These are phyloP conservation scores for Gypsophila paniculata DNA, from an alignment of 179 eudicot genomes.

Conservation along the genomic window DNA sequence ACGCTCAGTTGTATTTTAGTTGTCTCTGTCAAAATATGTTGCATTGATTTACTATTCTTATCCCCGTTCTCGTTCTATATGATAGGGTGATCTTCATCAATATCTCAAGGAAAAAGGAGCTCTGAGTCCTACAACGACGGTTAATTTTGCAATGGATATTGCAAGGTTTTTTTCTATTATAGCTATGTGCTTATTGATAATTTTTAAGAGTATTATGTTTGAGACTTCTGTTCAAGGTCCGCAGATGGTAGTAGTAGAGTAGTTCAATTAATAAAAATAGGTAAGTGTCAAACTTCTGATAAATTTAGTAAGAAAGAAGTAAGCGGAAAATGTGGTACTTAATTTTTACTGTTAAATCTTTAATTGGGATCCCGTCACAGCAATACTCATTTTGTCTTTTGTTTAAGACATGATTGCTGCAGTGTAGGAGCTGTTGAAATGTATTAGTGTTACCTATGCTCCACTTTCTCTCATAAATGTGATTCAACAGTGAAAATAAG, in stretches of 20 bases:
- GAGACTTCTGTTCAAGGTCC: constrained; percentile 5
- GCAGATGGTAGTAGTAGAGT: background rate
- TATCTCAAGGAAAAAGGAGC: constrained; percentile 86
- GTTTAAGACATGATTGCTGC: too few species aligned
- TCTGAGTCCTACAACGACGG: constrained; percentile 72
- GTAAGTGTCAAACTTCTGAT: background rate
- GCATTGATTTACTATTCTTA: constrained; percentile 3
- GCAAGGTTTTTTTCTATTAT: constrained; percentile 55
- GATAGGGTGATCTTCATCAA: constrained; percentile 92
- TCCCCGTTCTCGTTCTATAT: background rate
- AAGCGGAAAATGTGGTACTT: background rate
- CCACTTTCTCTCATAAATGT: background rate
- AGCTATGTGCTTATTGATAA: background rate
- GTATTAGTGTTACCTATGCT: background rate
- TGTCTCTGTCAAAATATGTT: background rate
- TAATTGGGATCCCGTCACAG: too few species aligned
- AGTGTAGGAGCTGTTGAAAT: too few species aligned
- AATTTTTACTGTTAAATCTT: background rate
- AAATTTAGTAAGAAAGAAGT: background rate
- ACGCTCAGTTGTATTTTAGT: background rate
- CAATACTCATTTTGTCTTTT: too few species aligned
- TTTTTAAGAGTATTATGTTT: background rate
- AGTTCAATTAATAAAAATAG: too few species aligned
- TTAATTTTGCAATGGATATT: constrained; percentile 89
- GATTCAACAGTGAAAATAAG: background rate